Evolutionary conservation across 352 stramenopile genomes (phyloP), one percentile per base, ranked within the genome.

Genomic region (Globisporangium emineosum): DNA sequence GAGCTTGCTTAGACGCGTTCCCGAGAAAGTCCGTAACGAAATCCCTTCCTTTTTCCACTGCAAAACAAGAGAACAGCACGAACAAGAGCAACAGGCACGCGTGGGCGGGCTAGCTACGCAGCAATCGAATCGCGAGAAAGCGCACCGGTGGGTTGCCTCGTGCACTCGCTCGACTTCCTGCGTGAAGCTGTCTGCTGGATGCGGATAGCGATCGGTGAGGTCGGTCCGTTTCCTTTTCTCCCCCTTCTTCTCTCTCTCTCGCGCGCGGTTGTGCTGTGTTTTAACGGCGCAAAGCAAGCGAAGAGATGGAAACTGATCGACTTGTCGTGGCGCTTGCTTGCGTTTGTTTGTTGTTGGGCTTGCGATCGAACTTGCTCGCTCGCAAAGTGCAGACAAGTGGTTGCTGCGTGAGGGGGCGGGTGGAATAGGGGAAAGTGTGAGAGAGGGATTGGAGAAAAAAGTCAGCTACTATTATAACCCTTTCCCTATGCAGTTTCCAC

Each of bases 301-400:
- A 6, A 57, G 52, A 57, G 52, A 57, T 57, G 52, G 52, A 57
- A 57, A 57, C 52, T 57, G 52, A 43, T 27, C 52, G 52, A n/a
- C n/a, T 23, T 27, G 43, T 51, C 12, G 43, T 51, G 2, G 40
- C 1, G n/a, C 15, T 17, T 17, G 40, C 40, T 45, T 45, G 40
- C 17, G n/a, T 15, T 21, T 51, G 43, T 51, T 51, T 21, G 43
- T 33, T 54, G 23, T 37, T 37, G 6, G 40, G 8, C 13, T 6
- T 19, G 27, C 27, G 33, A 21, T 15, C 27, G 50, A 40, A 40
- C 27, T 40, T 35, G 50, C 29, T 42, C 8, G 51, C 12, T 42
- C 29, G 29, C 15, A 43, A 19, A 9, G 33, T 35, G 27, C 8
- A 25, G 50, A 35, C 50, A 40, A 56, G 27, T 43, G 51, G 51